Conservation (phyloP, 306 rosid genomes). For the Vigna reflexopilosa region DNA sequence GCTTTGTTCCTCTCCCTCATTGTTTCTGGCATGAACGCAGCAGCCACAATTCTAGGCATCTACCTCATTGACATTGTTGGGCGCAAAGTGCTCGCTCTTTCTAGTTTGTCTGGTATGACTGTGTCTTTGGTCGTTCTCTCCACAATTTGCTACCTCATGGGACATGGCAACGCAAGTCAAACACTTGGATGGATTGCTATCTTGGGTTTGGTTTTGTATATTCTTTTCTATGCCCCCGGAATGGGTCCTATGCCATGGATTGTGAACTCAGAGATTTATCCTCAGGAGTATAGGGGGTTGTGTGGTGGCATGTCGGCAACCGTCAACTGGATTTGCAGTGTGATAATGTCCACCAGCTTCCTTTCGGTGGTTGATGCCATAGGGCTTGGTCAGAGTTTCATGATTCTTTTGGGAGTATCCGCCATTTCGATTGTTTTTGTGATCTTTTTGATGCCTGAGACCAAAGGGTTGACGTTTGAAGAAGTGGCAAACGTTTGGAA, state of each 20-base stretch:
- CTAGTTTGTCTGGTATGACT: conserved; percentile 63
- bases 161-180: conserved; percentile 44
- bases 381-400: conserved; percentile 70
- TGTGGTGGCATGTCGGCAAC: conserved; percentile 94
- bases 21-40: conserved; percentile 75
- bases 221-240: conserved; percentile 72
- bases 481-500: conserved; percentile 77
- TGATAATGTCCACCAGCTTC: conserved; percentile 67
- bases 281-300: conserved; percentile 72
- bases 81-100: conserved; percentile 60
- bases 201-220: conserved; percentile 65
- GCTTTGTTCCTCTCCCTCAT: conserved; percentile 77
- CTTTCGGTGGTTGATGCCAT: conserved; percentile 60
- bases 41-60: conserved; percentile 63
- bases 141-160: conserved; percentile 44
- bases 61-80: conserved; percentile 68
- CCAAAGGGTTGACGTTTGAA: conserved; percentile 75
- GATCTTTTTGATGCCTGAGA: conserved; percentile 62
- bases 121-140: conserved; percentile 58
- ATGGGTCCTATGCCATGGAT: conserved; percentile 94
- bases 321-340: conserved; percentile 75
- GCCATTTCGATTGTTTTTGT: conserved; percentile 57
- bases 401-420: conserved; percentile 59
- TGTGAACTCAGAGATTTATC: conserved; percentile 83
- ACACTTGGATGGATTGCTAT: conserved; percentile 65